Conservation (phyloP, 345 rosid species). For the Trapa bicornis region DNA sequence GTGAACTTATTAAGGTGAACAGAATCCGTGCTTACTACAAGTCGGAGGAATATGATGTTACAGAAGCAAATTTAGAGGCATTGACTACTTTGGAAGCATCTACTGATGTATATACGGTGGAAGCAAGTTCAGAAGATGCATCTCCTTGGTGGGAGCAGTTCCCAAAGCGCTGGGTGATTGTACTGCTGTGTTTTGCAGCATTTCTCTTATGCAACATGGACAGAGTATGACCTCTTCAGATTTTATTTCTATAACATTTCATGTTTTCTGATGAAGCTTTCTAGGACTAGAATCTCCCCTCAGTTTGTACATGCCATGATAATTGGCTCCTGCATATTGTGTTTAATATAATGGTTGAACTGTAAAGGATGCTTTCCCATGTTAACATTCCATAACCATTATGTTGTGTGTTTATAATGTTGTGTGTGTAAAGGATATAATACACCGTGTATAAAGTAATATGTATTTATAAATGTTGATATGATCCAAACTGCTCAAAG, state of each 20-base stretch:
- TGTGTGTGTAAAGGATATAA: neutral
- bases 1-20: conserved; percentile 14
- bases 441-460: neutral
- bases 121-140: conserved; percentile 32
- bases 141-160: conserved; percentile 63
- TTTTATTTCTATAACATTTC: neutral
- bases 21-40: conserved; percentile 51
- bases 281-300: neutral
- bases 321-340: neutral
- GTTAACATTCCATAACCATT: neutral
- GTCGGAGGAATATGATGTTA: conserved; percentile 64
- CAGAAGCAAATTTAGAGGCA: conserved; percentile 40
- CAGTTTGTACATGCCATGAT: neutral
- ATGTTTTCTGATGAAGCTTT: neutral
- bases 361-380: neutral
- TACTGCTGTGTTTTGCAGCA: conserved; percentile 70
- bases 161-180: conserved; percentile 83
- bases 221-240: conserved; percentile 49
- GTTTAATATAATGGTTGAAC: neutral
- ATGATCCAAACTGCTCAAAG: neutral
- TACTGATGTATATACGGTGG: conserved; percentile 40
- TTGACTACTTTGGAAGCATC: conserved; percentile 36
- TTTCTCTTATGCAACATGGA: conserved; percentile 96
- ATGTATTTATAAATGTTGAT: neutral
- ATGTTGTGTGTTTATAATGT: neutral